phyloP scores from a whole-genome alignment of 108 stramenopile species.

The Nitzschia sp. region DNA sequence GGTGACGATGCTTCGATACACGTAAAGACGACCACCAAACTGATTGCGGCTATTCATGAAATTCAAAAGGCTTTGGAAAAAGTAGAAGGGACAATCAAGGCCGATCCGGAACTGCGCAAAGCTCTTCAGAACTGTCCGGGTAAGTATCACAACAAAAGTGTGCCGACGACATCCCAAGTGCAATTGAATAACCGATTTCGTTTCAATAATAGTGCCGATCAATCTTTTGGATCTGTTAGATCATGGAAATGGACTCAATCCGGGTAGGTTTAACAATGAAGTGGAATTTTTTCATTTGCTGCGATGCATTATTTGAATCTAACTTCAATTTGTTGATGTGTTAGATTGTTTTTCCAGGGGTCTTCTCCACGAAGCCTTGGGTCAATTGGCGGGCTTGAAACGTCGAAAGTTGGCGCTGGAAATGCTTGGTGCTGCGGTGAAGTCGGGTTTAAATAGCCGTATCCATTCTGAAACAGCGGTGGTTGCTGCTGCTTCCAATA shows the following conservation, averaged over 20 bases:
- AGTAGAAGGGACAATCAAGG: constrained; percentile 67
- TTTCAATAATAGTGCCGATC: no score
- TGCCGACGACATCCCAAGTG: no score
- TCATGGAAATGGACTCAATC: constrained; percentile 68
- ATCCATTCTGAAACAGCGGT: not conserved
- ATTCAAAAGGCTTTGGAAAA: constrained; percentile 46
- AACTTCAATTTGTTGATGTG: not conserved
- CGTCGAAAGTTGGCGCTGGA: constrained; percentile 72
- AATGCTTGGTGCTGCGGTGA: constrained; percentile 69
- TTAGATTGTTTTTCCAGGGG: constrained; percentile 75
- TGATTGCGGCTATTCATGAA: constrained; percentile 56
- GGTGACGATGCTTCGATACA: constrained; percentile 71
- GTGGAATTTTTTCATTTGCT: not conserved
- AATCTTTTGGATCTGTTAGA: constrained; percentile 85
- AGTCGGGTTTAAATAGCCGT: constrained; percentile 46
- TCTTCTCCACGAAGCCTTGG: constrained; percentile 64
- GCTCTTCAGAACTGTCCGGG: constrained; percentile 61
- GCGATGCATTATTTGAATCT: not conserved
- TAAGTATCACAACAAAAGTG: no score
- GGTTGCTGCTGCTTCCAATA: not conserved
- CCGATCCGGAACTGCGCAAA: constrained; percentile 48
- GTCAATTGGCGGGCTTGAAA: constrained; percentile 73
- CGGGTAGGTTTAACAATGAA: constrained; percentile 30
- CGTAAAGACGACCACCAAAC: constrained; percentile 60
- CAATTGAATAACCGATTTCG: no score